Evolutionary conservation across 371 early-diverging fungal genomes (phyloP).

Genomic region (Choanephora cucurbitarum): DNA sequence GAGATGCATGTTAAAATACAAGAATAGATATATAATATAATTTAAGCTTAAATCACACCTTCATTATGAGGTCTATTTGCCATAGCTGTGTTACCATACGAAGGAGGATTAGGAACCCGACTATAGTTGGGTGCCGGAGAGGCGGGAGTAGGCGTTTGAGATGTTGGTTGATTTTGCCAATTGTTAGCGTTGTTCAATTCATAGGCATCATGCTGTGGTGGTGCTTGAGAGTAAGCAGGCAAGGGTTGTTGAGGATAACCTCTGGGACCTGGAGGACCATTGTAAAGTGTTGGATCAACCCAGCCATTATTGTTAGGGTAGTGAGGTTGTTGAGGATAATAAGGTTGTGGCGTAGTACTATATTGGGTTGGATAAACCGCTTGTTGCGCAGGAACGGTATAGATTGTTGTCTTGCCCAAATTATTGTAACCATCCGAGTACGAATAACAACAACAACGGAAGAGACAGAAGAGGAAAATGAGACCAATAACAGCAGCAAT

Average conservation of each 20-base stretch:
- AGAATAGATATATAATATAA: not conserved
- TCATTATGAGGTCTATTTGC: conserved; percentile 9
- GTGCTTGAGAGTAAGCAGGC: conserved; percentile 20
- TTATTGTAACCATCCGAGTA: conserved; percentile 26
- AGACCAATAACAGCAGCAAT: conserved; percentile 58
- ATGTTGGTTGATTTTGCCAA: conserved; percentile 13
- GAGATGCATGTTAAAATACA: not conserved
- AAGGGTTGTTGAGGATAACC: conserved; percentile 22
- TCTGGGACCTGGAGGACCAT: conserved; percentile 29
- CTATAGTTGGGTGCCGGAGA: not conserved
- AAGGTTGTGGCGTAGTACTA: conserved; percentile 20
- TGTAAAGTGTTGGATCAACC: conserved; percentile 59
- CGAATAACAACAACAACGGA: conserved; percentile 49
- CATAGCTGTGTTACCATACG: not conserved
- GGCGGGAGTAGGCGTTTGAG: not conserved
- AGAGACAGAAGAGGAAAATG: conserved; percentile 58
- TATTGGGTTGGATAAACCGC: conserved; percentile 24
- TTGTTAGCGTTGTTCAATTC: conserved; percentile 20
- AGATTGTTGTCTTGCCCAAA: conserved; percentile 16
- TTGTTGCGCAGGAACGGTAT: conserved; percentile 25
- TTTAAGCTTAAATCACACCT: conserved; percentile 12
- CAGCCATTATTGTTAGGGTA: conserved; percentile 31
- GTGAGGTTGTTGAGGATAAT: conserved; percentile 30
- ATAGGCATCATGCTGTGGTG: conserved; percentile 10
- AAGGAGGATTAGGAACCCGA: not conserved